These are phyloP conservation scores for Verticillium dahliae DNA, from an alignment of 2,329 filamentous ascomycete species.

Conservation along the genomic window DNA sequence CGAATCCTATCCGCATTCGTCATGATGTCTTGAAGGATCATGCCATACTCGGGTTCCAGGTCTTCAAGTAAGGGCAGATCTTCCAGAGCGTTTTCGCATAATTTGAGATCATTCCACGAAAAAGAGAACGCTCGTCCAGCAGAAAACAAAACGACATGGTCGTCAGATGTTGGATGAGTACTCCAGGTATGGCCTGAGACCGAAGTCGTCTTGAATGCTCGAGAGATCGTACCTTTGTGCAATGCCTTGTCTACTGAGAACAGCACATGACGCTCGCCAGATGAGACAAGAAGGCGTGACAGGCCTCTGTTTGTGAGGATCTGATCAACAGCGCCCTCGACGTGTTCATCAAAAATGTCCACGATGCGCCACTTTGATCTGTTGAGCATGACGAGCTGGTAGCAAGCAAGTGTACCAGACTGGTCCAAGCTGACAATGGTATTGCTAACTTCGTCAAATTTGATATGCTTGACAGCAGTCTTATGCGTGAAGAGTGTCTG, in stretches of 20 bases:
- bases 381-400: neutral
- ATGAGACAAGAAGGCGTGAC: neutral
- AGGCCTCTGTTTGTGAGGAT: neutral
- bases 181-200: neutral
- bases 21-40: neutral
- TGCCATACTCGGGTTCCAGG: neutral
- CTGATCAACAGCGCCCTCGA: neutral
- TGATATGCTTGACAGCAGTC: neutral
- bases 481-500: neutral
- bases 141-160: neutral
- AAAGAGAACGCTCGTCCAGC: neutral
- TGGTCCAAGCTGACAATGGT: neutral
- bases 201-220: neutral
- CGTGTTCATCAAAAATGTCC: neutral
- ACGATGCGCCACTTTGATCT: neutral
- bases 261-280: neutral
- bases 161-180: neutral
- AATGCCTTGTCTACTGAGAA: neutral
- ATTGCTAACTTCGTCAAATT: neutral
- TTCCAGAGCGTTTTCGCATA: neutral
- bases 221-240: neutral
- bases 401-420: neutral
- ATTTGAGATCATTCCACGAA: neutral
- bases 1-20: neutral
- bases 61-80: neutral